A percentile compares a stretch with the other conserved stretches of the same genome.
These are phyloP conservation scores for Xylaria sp. DNA, from an alignment of 2,329 filamentous ascomycete genomes.

Conservation along the genomic window DNA sequence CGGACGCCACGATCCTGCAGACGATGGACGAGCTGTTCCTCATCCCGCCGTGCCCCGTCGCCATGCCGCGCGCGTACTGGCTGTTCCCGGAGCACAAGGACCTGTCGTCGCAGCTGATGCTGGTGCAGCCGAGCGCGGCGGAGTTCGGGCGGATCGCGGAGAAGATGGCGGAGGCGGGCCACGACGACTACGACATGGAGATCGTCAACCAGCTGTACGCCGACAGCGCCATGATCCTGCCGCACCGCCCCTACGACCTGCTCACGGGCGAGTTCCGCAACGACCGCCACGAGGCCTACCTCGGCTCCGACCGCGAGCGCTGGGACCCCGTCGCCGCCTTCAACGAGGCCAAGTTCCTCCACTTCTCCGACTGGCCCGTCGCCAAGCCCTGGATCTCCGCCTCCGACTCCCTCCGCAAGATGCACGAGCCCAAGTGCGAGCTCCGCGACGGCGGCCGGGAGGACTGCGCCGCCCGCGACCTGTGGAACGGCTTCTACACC, in stretches of 20 bases:
- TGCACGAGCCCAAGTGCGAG: constrained; percentile 39
- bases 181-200: constrained; percentile 65
- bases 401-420: constrained; percentile 29
- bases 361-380: constrained; percentile 73
- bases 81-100: constrained; percentile 54
- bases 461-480: constrained; percentile 36
- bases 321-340: constrained; percentile 62
- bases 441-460: constrained; percentile 32
- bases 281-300: constrained; percentile 50
- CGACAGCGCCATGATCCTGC: constrained; percentile 61
- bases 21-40: constrained; percentile 73
- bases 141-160: constrained; percentile 50
- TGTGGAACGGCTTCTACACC: constrained; percentile 41
- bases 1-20: constrained; percentile 64
- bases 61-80: constrained; percentile 76
- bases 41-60: constrained; percentile 60
- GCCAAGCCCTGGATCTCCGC: constrained; percentile 58
- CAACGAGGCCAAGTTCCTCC: constrained; percentile 66
- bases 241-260: constrained; percentile 64
- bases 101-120: constrained; percentile 64
- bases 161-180: constrained; percentile 36
- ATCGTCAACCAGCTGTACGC: constrained; percentile 65
- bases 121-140: constrained; percentile 58
- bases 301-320: constrained; percentile 42
- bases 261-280: constrained; percentile 64